A percentile compares a stretch with the other conserved stretches of the same genome.
Evolutionary conservation across 2,329 filamentous ascomycete genomes (phyloP).

Genomic region (Furcasterigmium sp.): DNA sequence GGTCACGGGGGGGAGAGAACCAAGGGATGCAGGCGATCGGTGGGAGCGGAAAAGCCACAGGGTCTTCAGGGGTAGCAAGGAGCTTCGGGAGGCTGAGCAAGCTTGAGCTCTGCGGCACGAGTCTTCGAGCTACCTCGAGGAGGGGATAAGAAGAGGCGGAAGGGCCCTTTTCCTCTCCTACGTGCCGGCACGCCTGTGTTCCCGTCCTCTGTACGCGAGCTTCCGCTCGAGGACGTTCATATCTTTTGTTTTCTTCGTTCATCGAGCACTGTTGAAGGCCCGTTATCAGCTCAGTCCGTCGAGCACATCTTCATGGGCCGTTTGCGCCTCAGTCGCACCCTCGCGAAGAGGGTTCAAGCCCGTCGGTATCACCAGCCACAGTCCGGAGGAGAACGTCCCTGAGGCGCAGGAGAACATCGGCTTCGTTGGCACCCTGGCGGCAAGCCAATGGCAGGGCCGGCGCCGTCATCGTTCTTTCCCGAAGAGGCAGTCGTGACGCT

Average conservation of each 20-base stretch:
- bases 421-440: constrained; percentile 7
- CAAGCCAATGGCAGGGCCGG: constrained; percentile 9
- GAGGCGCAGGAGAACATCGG: constrained; percentile 3
- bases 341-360: background rate
- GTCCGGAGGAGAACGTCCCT: background rate
- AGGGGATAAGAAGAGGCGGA: constrained; percentile 6
- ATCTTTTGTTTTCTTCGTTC: no score
- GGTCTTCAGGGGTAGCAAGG: background rate
- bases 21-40: background rate
- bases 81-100: no score
- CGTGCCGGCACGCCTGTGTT: background rate
- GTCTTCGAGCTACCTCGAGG: no score
- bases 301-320: no score
- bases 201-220: background rate
- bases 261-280: no score
- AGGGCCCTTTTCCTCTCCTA: background rate
- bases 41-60: background rate
- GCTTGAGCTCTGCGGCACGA: background rate
- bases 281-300: no score
- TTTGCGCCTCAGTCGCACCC: no score
- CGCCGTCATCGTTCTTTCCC: constrained; percentile 7
- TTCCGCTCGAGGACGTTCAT: no score
- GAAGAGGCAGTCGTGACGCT: constrained; percentile 6
- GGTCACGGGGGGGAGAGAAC: background rate
- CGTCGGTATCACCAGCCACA: constrained; percentile 7